A percentile compares a stretch with the other conserved stretches of the same genome.
phyloP scores from a whole-genome alignment of 2,329 filamentous ascomycete species.

The Macrophomina tecta region DNA sequence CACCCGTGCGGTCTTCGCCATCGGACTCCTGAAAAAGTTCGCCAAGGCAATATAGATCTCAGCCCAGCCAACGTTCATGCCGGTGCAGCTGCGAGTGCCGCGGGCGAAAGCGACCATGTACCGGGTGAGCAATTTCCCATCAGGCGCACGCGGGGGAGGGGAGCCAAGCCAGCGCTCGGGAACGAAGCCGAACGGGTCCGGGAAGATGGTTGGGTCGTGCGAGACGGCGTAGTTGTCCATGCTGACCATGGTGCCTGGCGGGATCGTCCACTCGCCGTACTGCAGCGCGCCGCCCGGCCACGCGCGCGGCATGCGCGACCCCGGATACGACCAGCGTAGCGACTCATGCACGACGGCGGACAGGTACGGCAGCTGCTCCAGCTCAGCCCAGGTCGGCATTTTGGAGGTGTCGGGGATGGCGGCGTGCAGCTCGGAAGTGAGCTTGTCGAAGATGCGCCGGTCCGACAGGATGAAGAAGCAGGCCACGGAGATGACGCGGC shows the following conservation, averaged over 20 bases:
- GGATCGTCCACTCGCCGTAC: slow-evolving; percentile 28
- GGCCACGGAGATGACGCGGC: too few relatives aligned
- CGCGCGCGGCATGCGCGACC: slow-evolving; percentile 37
- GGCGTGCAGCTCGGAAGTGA: slow-evolving; percentile 36
- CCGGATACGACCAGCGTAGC: slow-evolving; percentile 46
- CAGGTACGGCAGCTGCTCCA: slow-evolving; percentile 27
- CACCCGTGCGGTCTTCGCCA: neutral
- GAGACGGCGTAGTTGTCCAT: slow-evolving; percentile 28
- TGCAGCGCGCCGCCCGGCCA: slow-evolving; percentile 7
- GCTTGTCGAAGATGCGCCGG: slow-evolving; percentile 32
- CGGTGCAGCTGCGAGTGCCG: slow-evolving; percentile 30
- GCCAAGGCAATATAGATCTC: neutral
- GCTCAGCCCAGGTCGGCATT: neutral
- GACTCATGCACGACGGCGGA: slow-evolving; percentile 35
- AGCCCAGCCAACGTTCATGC: slow-evolving; percentile 21
- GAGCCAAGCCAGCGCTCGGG: slow-evolving; percentile 36
- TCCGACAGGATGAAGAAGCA: slow-evolving; percentile 30
- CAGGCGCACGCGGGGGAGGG: slow-evolving; percentile 31
- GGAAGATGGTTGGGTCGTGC: slow-evolving; percentile 35
- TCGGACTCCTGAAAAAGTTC: neutral
- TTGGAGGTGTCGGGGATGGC: slow-evolving; percentile 33
- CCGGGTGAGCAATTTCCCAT: slow-evolving; percentile 22
- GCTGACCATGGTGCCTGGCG: slow-evolving; percentile 26
- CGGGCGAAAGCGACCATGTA: slow-evolving; percentile 30
- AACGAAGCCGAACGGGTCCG: slow-evolving; percentile 36